Base-by-base conservation (phyloP, 2,329 filamentous ascomycete genomes). In the Ceratocystis huliohia region DNA sequence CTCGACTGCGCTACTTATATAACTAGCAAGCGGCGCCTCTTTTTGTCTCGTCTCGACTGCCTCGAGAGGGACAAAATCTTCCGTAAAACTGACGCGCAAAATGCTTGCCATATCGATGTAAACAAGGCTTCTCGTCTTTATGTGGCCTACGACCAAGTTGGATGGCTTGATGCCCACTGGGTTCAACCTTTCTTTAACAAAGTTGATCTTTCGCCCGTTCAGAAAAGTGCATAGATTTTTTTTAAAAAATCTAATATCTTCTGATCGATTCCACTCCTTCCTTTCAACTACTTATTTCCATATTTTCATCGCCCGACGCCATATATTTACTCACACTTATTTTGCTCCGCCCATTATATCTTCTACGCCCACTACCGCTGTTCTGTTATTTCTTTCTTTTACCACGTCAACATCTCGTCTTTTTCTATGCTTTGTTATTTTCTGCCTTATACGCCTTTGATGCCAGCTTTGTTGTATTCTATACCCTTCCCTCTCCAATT, bases 21-120 rank as follows among this genome's bases (percentile, higher is more conserved):
- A 28, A 92, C 89, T 68, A 94, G 89, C 79, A 97, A 96, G 81
- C 87, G 93, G 67, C 87, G 91, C 68, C 93, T 97, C 73, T 97
- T 97, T 74, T 80, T 87, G 65, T 85, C 85, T 63, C 85, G 89
- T 50, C 82, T 93, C 44, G 83, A 88, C 63, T 84, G 82, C 68
- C 83, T 86, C 1, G 77, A 79, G 66, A 85, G 84, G 45, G 82
- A 83, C 73, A 94, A 95, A 76, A 88, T 92, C 72, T 96, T 96
- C 75, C 87, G 90, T 74, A 96, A 96, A 82, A 97, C 93, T 1
- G 90, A 96, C 74, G 91, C 91, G 4, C 93, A 97, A 75, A 89
- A 96, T 74, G 91, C 90, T n/a, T 96, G 91, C 82, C 95, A 95
- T 79, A 96, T 96, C 70, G 93, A 97, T 72, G 93, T 97, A 74